Evolutionary conservation across 2,329 filamentous ascomycete genomes (phyloP), one percentile per base, ranked within the genome.

Genomic region (Zymoseptoria pseudotritici): DNA sequence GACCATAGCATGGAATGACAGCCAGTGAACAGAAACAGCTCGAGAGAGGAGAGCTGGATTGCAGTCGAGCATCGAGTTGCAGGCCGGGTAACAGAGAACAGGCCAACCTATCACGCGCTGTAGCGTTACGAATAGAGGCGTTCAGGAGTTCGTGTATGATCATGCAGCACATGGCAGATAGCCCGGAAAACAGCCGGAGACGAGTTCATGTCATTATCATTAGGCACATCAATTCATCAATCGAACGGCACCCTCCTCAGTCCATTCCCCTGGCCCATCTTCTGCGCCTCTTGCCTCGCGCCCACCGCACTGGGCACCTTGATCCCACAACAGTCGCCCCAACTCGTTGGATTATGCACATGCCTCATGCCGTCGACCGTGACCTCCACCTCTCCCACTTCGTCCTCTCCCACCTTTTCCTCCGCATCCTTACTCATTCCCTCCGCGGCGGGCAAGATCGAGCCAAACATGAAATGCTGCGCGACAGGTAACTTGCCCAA

Each of bases 301-400:
- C 92, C 95, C 59, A 97, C 83, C 57, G 91, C 93, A 71, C 92
- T 96, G 0, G 94, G 95, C 17, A 99, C 94, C 69, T 96, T 93
- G 75, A 99, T 99, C 24, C 94, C 94, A 72, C 94, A 99, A 75
- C 94, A 99, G 74, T 99, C 94, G 4, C 93, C 93, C 90, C 94
- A 99, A 52, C 80, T 82, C 57, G 79, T 76, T 20, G 70, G 82
- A 55, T 87, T 83, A 75, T 94, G 72, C 57, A 56, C 67, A 63
- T 62, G 87, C 66, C 81, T 83, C 75, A 86, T 83, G 26, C 84
- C 86, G 65, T 86, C 83, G 59, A 83, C 81, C 63, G 86, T 84
- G 24, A 87, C 83, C 24, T 85, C 78, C n/a, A 84, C 82, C 60
- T 85, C 84, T 0, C 83, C 82, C 11, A 73, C 73, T 46, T 75